Conservation (phyloP, 768 basidiomycete genomes). For the Amanita rimosa region DNA sequence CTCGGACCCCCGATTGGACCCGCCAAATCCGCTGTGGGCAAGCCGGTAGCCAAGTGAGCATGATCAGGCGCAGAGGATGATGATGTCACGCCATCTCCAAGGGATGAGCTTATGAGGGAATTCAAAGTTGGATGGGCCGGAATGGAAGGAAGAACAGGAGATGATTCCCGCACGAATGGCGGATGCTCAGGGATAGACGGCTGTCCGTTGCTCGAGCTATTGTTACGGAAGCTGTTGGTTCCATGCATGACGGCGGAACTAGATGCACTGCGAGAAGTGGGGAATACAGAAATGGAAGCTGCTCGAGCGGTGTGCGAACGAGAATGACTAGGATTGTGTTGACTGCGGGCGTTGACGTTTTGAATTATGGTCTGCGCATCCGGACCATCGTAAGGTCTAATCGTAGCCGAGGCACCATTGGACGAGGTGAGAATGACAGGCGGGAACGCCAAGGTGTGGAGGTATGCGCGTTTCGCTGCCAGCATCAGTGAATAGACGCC, state of each 20-base stretch:
- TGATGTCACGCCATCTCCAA: conserved; percentile 41
- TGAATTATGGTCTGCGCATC: conserved; percentile 85
- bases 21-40: conserved; percentile 24
- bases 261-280: conserved; percentile 37
- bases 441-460: conserved; percentile 77
- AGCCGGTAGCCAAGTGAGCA: conserved; percentile 51
- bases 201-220: conserved; percentile 20
- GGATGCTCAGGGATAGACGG: conserved; percentile 42
- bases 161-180: conserved; percentile 52
- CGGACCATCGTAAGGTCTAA: conserved; percentile 89
- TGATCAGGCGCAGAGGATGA: conserved; percentile 45
- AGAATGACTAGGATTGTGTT: conserved; percentile 47
- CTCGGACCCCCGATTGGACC: conserved; percentile 44
- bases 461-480: conserved; percentile 90
- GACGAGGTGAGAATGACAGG: conserved; percentile 57
- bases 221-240: conserved; percentile 19
- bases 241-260: conserved; percentile 18
- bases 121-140: conserved; percentile 81
- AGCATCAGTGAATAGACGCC: conserved; percentile 5
- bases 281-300: conserved; percentile 53
- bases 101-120: conserved; percentile 69
- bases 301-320: conserved; percentile 66
- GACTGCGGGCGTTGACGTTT: conserved; percentile 66
- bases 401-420: conserved; percentile 42
- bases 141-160: conserved; percentile 71